Conservation (phyloP, 179 eudicot species). For the Heliamphora pulchella region DNA sequence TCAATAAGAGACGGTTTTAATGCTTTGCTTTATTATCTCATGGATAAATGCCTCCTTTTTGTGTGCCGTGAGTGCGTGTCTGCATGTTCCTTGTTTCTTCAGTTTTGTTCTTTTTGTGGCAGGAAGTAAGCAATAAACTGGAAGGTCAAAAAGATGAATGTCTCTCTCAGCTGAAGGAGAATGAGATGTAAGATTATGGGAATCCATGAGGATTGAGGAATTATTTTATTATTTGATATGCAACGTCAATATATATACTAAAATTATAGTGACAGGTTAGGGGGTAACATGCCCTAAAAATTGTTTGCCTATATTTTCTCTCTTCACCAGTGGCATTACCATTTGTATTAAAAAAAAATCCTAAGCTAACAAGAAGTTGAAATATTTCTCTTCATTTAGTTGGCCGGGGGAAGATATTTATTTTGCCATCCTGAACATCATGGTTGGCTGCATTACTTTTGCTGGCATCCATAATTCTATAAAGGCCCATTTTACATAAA, state of each 20-base stretch:
- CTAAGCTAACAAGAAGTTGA: not conserved
- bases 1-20: not conserved
- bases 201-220: not conserved
- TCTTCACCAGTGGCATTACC: not conserved
- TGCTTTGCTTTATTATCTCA: not conserved
- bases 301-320: not conserved
- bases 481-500: not conserved
- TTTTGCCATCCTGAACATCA: not conserved
- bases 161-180: slow-evolving; percentile 81
- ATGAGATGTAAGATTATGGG: slow-evolving; percentile 66
- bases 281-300: slow-evolving; percentile 3
- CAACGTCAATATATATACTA: not conserved
- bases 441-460: not conserved
- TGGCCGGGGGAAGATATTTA: not conserved
- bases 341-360: not conserved
- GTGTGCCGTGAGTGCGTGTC: not conserved
- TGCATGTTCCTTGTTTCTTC: slow-evolving; percentile 1
- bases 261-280: not conserved
- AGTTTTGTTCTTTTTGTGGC: slow-evolving; percentile 15
- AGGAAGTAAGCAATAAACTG: slow-evolving; percentile 87
- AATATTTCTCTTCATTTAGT: not conserved
- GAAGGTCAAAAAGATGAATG: slow-evolving; percentile 87
- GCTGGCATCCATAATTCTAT: not conserved
- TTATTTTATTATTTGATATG: not conserved
- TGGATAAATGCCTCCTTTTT: not conserved